These are phyloP conservation scores for Penicillium olsonii DNA, from an alignment of 2,329 filamentous ascomycete species.

Conservation along the genomic window DNA sequence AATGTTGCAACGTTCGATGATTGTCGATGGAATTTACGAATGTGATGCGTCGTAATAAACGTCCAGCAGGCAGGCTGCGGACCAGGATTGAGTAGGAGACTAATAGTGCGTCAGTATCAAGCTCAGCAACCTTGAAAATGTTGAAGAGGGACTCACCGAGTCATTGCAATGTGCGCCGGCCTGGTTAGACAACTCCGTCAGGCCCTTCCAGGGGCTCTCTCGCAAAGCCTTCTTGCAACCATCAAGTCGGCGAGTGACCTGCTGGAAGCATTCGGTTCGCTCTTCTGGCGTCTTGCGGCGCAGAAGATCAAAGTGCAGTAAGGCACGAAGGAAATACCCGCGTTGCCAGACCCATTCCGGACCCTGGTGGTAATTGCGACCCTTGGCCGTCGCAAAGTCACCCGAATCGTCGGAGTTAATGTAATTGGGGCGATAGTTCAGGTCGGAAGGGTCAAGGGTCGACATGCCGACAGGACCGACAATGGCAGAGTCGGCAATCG, in stretches of 20 bases:
- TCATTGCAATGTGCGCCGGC: constrained; percentile 80
- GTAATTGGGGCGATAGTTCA: constrained; percentile 94
- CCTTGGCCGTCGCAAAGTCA: constrained; percentile 90
- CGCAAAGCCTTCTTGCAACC: constrained; percentile 84
- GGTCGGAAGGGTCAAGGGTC: constrained; percentile 85
- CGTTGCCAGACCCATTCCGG: constrained; percentile 98
- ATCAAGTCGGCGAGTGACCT: constrained; percentile 78
- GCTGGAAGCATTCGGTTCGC: constrained; percentile 86
- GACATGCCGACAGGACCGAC: constrained; percentile 92
- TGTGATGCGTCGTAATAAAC: constrained; percentile 85
- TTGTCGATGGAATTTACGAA: constrained; percentile 18
- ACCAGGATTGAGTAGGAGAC: constrained; percentile 97
- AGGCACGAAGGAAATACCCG: constrained; percentile 88
- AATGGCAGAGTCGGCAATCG: constrained; percentile 75
- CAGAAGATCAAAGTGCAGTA: constrained; percentile 85
- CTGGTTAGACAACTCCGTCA: constrained; percentile 92
- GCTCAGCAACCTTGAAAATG: constrained; percentile 1
- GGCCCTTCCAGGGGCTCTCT: constrained; percentile 80
- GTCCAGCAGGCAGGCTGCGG: constrained; percentile 89
- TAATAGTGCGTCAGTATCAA: constrained; percentile 38
- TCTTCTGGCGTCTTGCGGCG: constrained; percentile 67
- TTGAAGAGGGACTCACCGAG: constrained; percentile 63
- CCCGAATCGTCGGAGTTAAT: constrained; percentile 90
- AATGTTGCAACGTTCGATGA: too few species aligned
- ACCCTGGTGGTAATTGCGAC: constrained; percentile 96